Percentiles rank a stretch among this genome's conserved stretches.
Conservation (phyloP, 768 basidiomycete species). For the Infundibulicybe gibba region DNA sequence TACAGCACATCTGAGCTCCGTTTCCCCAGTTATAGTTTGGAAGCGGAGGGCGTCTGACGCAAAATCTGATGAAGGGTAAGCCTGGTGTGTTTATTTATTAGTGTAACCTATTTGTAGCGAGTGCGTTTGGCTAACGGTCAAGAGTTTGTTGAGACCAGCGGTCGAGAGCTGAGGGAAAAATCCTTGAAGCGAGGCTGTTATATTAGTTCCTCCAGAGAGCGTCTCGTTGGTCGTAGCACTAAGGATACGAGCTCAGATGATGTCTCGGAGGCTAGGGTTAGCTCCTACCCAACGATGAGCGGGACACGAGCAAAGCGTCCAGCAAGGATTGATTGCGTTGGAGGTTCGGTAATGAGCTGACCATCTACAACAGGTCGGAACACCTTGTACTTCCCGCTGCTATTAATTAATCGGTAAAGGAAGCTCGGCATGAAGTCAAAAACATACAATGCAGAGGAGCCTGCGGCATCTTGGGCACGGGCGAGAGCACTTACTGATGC, state of each 20-base stretch:
- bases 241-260: too few relatives aligned
- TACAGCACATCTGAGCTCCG: slow-evolving; percentile 47
- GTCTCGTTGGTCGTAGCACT: slow-evolving; percentile 50
- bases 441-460: slow-evolving; percentile 37
- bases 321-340: slow-evolving; percentile 38
- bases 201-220: slow-evolving; percentile 23
- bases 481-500: slow-evolving; percentile 50
- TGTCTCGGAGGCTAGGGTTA: too few relatives aligned
- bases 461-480: slow-evolving; percentile 48
- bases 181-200: slow-evolving; percentile 26
- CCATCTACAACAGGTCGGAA: slow-evolving; percentile 59
- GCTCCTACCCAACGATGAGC: slow-evolving; percentile 54
- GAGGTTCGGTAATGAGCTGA: slow-evolving; percentile 44
- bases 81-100: slow-evolving; percentile 12
- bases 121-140: slow-evolving; percentile 14
- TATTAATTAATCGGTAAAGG: slow-evolving; percentile 18
- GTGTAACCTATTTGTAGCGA: background rate
- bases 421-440: slow-evolving; percentile 1
- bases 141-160: slow-evolving; percentile 28
- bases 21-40: slow-evolving; percentile 42
- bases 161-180: slow-evolving; percentile 42
- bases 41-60: slow-evolving; percentile 34
- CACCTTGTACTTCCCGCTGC: slow-evolving; percentile 34
- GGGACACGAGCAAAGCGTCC: slow-evolving; percentile 50
- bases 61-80: slow-evolving; percentile 39